Conservation (phyloP, 108 stramenopile genomes). For the Parietichytrium sp. region DNA sequence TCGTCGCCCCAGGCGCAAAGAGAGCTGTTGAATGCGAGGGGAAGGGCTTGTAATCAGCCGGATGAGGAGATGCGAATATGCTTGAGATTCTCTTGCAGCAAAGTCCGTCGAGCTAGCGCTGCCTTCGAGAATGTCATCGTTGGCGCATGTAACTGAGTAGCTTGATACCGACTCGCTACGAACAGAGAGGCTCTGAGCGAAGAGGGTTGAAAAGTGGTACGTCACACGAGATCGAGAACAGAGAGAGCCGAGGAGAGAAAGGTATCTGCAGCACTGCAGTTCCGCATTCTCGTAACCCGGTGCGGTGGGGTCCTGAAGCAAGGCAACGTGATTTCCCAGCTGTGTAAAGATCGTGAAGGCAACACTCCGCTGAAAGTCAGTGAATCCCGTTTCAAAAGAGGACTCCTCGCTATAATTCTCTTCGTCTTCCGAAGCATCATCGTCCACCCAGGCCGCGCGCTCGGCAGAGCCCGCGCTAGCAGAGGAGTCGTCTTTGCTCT, state of each 20-base stretch:
- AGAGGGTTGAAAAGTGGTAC: not conserved
- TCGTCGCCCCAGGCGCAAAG: not conserved
- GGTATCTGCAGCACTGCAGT: not conserved
- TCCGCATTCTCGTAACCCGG: not conserved
- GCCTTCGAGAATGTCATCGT: too few relatives aligned
- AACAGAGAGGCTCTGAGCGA: not conserved
- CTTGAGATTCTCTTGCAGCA: not conserved
- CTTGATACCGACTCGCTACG: not conserved
- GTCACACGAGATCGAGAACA: constrained; percentile 1
- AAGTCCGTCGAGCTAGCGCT: too few relatives aligned
- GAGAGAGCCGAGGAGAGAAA: not conserved
- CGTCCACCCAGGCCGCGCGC: not conserved
- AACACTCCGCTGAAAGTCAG: not conserved
- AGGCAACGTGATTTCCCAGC: not conserved
- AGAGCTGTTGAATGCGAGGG: constrained; percentile 16
- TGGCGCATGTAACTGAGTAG: too few relatives aligned
- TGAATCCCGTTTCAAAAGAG: not conserved
- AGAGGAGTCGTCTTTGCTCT: not conserved
- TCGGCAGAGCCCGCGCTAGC: not conserved
- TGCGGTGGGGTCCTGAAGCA: not conserved
- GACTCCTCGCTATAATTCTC: not conserved
- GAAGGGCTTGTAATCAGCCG: not conserved
- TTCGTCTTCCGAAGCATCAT: not conserved
- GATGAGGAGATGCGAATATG: not conserved
- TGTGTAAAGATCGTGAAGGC: not conserved